Evolutionary conservation across 306 rosid genomes (phyloP), one percentile per base, ranked within the genome.

Genomic region (Cicer arietinum): DNA sequence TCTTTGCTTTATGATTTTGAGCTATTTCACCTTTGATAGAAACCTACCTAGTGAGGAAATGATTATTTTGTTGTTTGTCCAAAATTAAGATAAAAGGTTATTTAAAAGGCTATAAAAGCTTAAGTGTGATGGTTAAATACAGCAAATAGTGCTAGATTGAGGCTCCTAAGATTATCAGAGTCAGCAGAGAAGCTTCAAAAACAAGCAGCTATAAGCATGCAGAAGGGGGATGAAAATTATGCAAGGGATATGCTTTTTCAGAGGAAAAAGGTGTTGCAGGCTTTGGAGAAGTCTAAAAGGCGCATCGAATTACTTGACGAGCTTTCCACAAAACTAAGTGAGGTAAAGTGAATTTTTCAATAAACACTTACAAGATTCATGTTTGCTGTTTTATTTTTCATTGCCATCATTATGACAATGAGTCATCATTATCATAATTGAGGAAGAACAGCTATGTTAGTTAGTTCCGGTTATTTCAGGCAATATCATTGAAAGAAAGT

Each of bases 151-250:
- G 97, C 97, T 53, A 90, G 98, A 74, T 53, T 78, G 73, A 92
- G 96, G 85, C 90, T 94, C 46, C 69, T 91, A 72, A 88, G 97
- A 13, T 83, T 94, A 78, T 91, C 98, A 40, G 97, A 91, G 79
- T 91, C 97, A 43, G 98, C 98, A n/a, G 96, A 94, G 84, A 91
- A 94, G 76, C 91, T 94, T 65, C 79, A 81, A 78, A 86, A 84
- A 62, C 96, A 92, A 83, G 98, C 98, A 42, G 90, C 95, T 59
- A 56, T 86, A 64, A 87, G 78, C 59, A 84, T 90, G 69, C 92
- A 74, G 42, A 86, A 74, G 40, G 96, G 97, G 83, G 86, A 86
- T 77, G 98, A 94, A 74, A 75, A 85, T 73, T 90, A 85, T 48
- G 95, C 96, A 6, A 89, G 96, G 83, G 96, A 91, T 30, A 75